Evolutionary conservation across 495 filamentous ascomycete species (phyloP), one percentile per base, ranked within the genome.

Genomic region (Hypomontagnella monticulosa): DNA sequence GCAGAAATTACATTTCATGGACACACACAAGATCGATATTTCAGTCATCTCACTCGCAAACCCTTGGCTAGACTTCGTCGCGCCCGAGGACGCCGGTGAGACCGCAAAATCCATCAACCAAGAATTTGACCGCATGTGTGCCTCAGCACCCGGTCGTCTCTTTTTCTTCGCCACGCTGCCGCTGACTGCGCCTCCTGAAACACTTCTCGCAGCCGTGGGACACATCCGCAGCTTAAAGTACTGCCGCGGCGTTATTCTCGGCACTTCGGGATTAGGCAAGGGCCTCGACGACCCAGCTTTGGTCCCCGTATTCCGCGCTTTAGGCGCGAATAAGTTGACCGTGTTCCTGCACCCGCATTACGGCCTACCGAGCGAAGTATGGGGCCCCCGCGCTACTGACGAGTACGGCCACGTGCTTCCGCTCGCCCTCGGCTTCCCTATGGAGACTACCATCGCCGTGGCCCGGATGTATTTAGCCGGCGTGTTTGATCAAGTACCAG

Each of bases 291-390:
- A 98, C 75, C 81, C 84, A 5, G 71, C 73, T 0, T 66, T 98
- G 27, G 82, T 92, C 19, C 84, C 87, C 0, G 82, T 98, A 23
- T 93, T 91, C 78, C 69, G 76, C 3, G 87, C 89, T 0, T 75
- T 98, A 1, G 81, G 91, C 43, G 82, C 85, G 34, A 83, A 84
- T 0, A 71, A 80, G 36, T 78, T 88, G 18, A 76, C 92, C 12
- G 76, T 96, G 19, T 97, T 98, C 77, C 76, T 98, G 12, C 94
- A 98, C 75, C 94, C 94, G 33, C 94, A 97, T 76, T 97, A 98
- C 72, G 94, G 94, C 2, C 82, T 98, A 0, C 93, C 92, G 0
- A 81, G 82, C 49, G 82, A 84, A 14, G 93, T 96, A 8, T 97
- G 89, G 76, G 94, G 94, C 0, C 83, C 83, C 7, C 79, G 88